A percentile compares a stretch with the other conserved stretches of the same genome.
Conservation (phyloP, 2,329 filamentous ascomycete species). For the Diaporthe sp. region DNA sequence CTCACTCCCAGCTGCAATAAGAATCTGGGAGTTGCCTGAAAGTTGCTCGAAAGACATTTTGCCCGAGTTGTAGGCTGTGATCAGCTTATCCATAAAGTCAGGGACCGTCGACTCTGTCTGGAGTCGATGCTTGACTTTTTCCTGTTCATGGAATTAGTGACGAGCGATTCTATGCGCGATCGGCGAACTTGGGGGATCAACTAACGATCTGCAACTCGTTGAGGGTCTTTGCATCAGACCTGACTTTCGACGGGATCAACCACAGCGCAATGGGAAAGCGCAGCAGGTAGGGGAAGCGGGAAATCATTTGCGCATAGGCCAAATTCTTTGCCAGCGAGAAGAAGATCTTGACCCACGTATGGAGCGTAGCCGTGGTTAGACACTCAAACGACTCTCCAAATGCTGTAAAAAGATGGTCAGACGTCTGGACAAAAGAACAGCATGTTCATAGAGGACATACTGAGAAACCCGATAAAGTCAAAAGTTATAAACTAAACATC, state of each 20-base stretch:
- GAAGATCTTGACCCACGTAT: background rate
- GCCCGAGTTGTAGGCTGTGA: background rate
- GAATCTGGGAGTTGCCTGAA: background rate
- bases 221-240: background rate
- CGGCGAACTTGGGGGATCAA: background rate
- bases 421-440: background rate
- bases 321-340: background rate
- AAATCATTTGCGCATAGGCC: background rate
- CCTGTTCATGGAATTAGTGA: background rate
- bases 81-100: conserved; percentile 12
- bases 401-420: background rate
- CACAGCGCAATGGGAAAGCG: background rate
- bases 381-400: conserved; percentile 4
- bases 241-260: conserved; percentile 3
- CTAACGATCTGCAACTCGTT: background rate
- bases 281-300: background rate
- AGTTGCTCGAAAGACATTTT: conserved; percentile 5
- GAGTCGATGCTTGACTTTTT: conserved; percentile 3
- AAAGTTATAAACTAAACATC: background rate
- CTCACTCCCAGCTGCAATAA: conserved; percentile 44
- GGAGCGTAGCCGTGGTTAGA: background rate
- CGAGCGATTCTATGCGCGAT: background rate
- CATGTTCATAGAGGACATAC: background rate
- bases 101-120: background rate
- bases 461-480: conserved; percentile 1